Evolutionary conservation across 164 flowering plant genomes (phyloP).

Genomic region (Liriodendron chinense): DNA sequence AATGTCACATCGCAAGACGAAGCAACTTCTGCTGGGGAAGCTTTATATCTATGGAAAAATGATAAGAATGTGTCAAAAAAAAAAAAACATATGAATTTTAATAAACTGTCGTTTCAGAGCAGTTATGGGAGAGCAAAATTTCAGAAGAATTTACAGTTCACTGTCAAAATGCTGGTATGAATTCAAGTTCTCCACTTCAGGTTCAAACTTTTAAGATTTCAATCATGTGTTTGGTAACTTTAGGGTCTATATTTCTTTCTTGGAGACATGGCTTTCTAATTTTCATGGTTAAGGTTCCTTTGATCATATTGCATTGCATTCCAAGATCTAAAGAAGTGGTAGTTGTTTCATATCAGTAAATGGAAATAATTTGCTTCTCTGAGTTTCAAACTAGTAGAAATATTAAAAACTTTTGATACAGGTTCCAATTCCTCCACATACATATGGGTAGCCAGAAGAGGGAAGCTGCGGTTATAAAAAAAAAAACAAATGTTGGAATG

Average conservation of each 20-base stretch:
- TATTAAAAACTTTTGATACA: no score
- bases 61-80: background rate
- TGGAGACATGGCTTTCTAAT: no score
- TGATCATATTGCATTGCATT: background rate
- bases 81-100: no score
- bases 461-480: no score
- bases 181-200: background rate
- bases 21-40: slow-evolving; percentile 87
- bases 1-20: slow-evolving; percentile 90
- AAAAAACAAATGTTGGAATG: no score
- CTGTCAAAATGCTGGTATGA: background rate
- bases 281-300: background rate
- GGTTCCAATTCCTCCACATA: no score
- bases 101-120: background rate
- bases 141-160: background rate
- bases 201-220: background rate
- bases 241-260: background rate
- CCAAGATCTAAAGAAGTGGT: background rate
- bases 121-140: background rate
- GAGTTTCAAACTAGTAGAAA: no score
- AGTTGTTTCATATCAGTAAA: background rate
- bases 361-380: background rate
- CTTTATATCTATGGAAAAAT: slow-evolving; percentile 51
- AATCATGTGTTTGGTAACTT: background rate
- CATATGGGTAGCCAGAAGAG: no score